Evolutionary conservation across 2,329 filamentous ascomycete species (phyloP).

Genomic region (Pestalotiopsis sp.): DNA sequence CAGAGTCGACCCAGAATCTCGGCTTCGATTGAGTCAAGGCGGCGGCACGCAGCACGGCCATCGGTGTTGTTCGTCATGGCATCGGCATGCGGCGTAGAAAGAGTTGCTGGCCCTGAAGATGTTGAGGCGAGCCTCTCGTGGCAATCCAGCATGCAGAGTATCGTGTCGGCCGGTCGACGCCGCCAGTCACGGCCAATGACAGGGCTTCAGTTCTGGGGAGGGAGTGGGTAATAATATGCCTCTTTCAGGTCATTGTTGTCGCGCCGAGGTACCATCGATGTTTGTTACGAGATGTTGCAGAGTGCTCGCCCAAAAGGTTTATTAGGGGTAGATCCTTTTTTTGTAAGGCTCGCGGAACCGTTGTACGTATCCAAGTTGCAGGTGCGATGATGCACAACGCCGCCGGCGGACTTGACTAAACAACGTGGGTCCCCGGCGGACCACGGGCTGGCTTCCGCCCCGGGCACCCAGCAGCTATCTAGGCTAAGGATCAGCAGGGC

Average conservation of each 20-base stretch:
- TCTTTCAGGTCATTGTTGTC: neutral
- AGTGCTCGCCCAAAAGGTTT: neutral
- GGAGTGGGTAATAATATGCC: too few relatives aligned
- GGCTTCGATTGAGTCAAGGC: conserved; percentile 38
- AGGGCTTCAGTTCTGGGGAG: neutral
- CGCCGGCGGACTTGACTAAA: conserved; percentile 1
- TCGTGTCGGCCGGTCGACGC: neutral
- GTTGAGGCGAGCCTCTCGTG: neutral
- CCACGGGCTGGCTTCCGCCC: neutral
- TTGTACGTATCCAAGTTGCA: neutral
- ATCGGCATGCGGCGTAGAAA: conserved; percentile 28
- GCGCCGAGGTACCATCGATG: neutral
- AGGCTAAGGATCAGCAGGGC: neutral
- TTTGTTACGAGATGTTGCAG: neutral
- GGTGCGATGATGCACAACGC: neutral
- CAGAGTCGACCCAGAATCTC: conserved; percentile 62
- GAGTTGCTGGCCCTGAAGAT: neutral
- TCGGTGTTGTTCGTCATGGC: conserved; percentile 53
- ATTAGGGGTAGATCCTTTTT: neutral
- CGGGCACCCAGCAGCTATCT: neutral
- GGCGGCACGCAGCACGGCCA: conserved; percentile 36
- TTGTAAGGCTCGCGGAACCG: neutral
- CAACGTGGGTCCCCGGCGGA: neutral
- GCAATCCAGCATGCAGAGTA: neutral
- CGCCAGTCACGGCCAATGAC: neutral